Evolutionary conservation across 1,139 yeast species (phyloP).

Genomic region (Geotrichum fermentans): DNA sequence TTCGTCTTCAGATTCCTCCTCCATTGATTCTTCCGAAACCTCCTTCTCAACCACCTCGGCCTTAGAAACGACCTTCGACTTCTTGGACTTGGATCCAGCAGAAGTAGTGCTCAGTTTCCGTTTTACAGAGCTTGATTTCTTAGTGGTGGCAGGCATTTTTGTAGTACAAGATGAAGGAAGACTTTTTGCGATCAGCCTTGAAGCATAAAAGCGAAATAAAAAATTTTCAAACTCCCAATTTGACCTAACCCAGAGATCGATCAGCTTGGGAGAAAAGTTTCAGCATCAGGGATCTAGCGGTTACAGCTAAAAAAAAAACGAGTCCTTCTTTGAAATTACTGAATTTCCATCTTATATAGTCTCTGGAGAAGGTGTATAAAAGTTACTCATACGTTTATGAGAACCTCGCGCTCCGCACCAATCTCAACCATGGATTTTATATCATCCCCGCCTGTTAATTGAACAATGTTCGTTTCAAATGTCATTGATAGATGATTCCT

Average conservation of each 20-base stretch:
- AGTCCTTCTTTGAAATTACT: too few relatives aligned
- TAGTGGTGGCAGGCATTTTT: conserved; percentile 16
- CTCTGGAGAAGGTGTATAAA: too few relatives aligned
- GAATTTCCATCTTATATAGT: too few relatives aligned
- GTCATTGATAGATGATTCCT: too few relatives aligned
- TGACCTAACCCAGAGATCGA: conserved; percentile 10
- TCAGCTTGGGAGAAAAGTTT: background rate
- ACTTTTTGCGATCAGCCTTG: background rate
- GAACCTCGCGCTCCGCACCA: too few relatives aligned
- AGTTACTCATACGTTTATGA: too few relatives aligned
- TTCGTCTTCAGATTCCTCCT: conserved; percentile 30
- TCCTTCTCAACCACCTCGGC: conserved; percentile 18
- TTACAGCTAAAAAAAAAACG: too few relatives aligned
- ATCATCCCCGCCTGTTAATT: too few relatives aligned
- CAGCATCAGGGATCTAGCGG: too few relatives aligned
- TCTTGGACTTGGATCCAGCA: conserved; percentile 17
- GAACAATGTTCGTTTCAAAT: too few relatives aligned
- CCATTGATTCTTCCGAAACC: conserved; percentile 23
- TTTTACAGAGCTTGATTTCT: conserved; percentile 13
- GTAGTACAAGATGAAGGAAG: background rate
- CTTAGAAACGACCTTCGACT: conserved; percentile 17
- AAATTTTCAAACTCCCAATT: conserved; percentile 11
- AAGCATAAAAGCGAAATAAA: conserved; percentile 3
- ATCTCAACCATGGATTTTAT: too few relatives aligned
- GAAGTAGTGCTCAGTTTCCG: conserved; percentile 19